Evolutionary conservation across 2,329 filamentous ascomycete species (phyloP), one percentile per base, ranked within the genome.

Genomic region (Tolypocladium capitatum): DNA sequence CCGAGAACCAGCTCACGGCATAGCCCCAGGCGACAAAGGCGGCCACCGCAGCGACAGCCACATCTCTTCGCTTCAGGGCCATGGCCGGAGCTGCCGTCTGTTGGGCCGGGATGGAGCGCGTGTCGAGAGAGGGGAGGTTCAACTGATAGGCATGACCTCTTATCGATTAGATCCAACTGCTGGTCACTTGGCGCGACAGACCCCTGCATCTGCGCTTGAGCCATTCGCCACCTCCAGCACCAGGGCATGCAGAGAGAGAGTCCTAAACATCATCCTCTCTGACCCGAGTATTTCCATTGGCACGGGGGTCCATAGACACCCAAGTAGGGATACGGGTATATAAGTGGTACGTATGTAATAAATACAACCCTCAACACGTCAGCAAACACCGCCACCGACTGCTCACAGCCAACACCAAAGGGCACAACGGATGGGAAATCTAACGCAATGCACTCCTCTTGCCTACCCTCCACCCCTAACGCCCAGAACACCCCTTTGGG

Each of bases 1-100:
- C 70, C 30, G 91, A 89, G 58, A 89, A 73, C 82, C 85, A 94
- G 69, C 85, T 82, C 56, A 87, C 83, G 51, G 84, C 76, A 64
- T 90, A 83, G 52, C 86, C 86, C 91, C 91, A 97, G 63, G 87
- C 83, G 63, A 96, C 72, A 67, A 95, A 87, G 64, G 74, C 76
- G 65, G 75, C 80, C 63, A 84, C 65, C 64, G 75, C 76, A 64
- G 81, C 80, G 66, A 85, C 65, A 63, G 80, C 74, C 65, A 82
- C 74, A 76, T 89, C 76, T 74, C 78, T 80, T 70, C 80, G 78
- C 73, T 80, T 79, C 70, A 87, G 74, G 74, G 79, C 81, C 84
- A 85, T 81, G 67, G 60, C 61, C 63, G 57, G 53, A 56, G 56
- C 57, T 54, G 55, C 56, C 48, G 53, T 54, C 47, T 49, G 46